Evolutionary conservation across 331 rosid genomes (phyloP).

Genomic region (Cydonia oblonga): DNA sequence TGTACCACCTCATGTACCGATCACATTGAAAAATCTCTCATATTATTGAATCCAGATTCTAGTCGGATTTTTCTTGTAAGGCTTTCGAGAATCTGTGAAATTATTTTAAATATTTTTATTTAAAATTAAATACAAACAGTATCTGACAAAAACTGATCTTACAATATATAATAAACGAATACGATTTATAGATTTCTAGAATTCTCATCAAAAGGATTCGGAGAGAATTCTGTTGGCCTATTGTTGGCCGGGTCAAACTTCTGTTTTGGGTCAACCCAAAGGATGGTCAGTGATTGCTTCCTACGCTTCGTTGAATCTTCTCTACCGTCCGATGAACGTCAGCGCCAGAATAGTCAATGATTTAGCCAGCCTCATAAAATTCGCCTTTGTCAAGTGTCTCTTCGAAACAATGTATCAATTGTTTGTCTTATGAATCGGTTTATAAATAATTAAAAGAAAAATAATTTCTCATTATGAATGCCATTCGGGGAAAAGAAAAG

Average conservation of each 20-base stretch:
- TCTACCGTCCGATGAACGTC: neutral
- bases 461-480: neutral
- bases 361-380: neutral
- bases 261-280: neutral
- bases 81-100: fast-evolving
- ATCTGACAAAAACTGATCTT: fast-evolving
- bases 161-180: fast-evolving
- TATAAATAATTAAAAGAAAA: neutral
- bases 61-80: fast-evolving
- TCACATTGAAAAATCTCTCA: too few relatives aligned
- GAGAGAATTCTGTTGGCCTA: too few relatives aligned
- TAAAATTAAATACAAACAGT: too few relatives aligned
- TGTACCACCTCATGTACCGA: too few relatives aligned
- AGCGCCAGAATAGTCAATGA: neutral
- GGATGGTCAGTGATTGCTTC: neutral
- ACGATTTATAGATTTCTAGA: fast-evolving
- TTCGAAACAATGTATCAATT: neutral
- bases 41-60: too few relatives aligned
- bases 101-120: too few relatives aligned
- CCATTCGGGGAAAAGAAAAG: neutral
- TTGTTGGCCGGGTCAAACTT: neutral
- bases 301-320: neutral
- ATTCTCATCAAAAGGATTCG: fast-evolving
- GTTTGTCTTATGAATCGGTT: neutral
- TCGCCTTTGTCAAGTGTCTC: neutral